Evolutionary conservation across 371 early-diverging fungal species (phyloP).

Genomic region (Apophysomyces elegans): DNA sequence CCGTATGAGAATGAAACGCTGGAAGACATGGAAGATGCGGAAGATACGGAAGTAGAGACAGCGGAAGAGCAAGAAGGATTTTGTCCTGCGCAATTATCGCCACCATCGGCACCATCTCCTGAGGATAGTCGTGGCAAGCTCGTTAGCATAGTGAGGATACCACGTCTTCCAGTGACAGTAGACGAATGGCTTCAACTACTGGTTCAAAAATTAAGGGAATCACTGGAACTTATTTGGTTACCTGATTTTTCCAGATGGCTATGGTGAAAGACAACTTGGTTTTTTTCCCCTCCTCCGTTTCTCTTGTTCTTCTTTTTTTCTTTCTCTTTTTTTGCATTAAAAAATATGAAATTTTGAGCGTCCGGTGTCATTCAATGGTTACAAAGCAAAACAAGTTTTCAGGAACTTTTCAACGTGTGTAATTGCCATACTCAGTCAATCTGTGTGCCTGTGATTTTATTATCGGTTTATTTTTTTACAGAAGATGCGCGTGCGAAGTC

Average conservation of each 20-base stretch:
- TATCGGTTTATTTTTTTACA: background rate
- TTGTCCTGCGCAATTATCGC: too few species aligned
- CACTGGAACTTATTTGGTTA: background rate
- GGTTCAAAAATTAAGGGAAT: background rate
- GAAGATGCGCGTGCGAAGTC: constrained; percentile 3
- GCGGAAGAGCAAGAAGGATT: too few species aligned
- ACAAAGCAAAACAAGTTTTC: background rate
- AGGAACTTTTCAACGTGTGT: background rate
- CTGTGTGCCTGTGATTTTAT: constrained; percentile 2
- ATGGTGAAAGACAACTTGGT: background rate
- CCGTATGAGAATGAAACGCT: background rate
- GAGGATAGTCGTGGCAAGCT: background rate
- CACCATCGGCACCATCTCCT: background rate
- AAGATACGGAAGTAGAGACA: background rate
- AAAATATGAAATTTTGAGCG: background rate
- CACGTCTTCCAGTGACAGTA: background rate
- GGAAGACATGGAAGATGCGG: constrained; percentile 3
- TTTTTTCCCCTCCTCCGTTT: too few species aligned
- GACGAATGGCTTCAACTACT: constrained; percentile 6
- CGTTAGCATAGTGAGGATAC: background rate
- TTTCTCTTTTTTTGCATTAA: background rate
- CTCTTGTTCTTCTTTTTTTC: background rate
- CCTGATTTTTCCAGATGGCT: background rate
- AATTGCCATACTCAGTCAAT: background rate
- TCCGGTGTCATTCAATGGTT: background rate